Percentiles rank a stretch among this genome's conserved stretches.
Conservation (phyloP, 352 stramenopile species). For the Pythium phragmiticola region DNA sequence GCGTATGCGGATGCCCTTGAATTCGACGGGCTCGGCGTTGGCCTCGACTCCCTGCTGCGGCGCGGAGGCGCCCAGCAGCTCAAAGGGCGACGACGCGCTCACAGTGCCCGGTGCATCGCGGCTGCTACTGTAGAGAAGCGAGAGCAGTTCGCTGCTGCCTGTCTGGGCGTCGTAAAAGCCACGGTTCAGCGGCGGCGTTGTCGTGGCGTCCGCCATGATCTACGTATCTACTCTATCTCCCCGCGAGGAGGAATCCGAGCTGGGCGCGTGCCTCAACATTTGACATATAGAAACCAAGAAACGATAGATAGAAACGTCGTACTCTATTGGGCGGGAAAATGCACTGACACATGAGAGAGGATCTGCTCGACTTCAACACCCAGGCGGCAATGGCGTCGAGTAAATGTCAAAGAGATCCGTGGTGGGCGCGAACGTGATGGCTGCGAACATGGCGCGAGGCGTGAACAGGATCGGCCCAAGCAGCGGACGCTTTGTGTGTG, state of each 20-base stretch:
- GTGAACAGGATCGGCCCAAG: slow-evolving; percentile 5
- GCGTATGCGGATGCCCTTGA: slow-evolving; percentile 63
- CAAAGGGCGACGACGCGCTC: slow-evolving; percentile 24
- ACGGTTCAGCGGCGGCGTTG: slow-evolving; percentile 6
- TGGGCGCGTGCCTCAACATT: slow-evolving; percentile 7
- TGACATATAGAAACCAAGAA: slow-evolving; percentile 14
- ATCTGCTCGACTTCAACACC: slow-evolving; percentile 9
- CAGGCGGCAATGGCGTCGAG: slow-evolving; percentile 8
- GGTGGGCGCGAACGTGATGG: slow-evolving; percentile 30
- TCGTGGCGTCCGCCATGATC: slow-evolving; percentile 5
- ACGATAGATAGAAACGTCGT: slow-evolving; percentile 3
- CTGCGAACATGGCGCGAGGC: slow-evolving; percentile 33
- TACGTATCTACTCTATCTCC: too few species aligned
- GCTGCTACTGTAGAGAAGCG: slow-evolving; percentile 37
- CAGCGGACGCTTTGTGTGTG: neutral
- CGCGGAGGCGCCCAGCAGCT: slow-evolving; percentile 51
- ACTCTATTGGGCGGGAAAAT: neutral
- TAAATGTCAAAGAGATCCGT: slow-evolving; percentile 40
- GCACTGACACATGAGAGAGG: neutral
- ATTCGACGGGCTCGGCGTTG: slow-evolving; percentile 57
- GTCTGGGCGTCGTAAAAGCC: slow-evolving; percentile 59
- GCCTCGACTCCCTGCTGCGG: slow-evolving; percentile 39
- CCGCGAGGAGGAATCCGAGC: neutral
- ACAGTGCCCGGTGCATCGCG: neutral
- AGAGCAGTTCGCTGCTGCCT: slow-evolving; percentile 49